These are phyloP conservation scores for Verticillium tricorpus DNA, from an alignment of 2,329 filamentous ascomycete species.

Conservation along the genomic window DNA sequence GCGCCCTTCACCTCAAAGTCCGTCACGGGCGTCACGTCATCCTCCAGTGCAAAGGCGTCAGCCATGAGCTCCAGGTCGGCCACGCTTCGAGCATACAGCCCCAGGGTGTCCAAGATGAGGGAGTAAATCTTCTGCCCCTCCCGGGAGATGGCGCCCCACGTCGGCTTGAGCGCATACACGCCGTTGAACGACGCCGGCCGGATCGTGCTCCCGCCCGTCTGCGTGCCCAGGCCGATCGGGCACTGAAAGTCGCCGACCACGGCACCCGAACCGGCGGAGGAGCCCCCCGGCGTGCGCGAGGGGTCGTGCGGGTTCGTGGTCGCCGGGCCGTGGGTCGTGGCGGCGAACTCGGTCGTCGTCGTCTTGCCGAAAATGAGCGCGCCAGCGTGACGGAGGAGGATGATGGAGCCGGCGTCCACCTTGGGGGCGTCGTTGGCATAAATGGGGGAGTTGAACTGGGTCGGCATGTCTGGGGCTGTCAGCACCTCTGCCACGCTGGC, in stretches of 20 bases:
- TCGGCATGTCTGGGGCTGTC: slow-evolving; percentile 46
- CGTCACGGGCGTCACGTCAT: slow-evolving; percentile 35
- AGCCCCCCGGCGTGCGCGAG: slow-evolving; percentile 62
- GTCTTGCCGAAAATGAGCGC: slow-evolving; percentile 48
- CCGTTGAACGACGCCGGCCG: slow-evolving; percentile 63
- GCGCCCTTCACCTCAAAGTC: slow-evolving; percentile 36
- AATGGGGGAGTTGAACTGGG: slow-evolving; percentile 49
- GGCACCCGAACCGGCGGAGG: slow-evolving; percentile 62
- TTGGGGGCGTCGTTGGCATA: slow-evolving; percentile 40
- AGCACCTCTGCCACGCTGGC: neutral
- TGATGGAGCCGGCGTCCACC: slow-evolving; percentile 48
- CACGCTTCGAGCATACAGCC: slow-evolving; percentile 53
- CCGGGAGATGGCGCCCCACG: slow-evolving; percentile 57
- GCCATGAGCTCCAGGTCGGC: slow-evolving; percentile 54
- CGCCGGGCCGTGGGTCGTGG: slow-evolving; percentile 45
- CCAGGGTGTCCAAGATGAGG: slow-evolving; percentile 56
- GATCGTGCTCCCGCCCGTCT: slow-evolving; percentile 61
- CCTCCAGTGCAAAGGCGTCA: slow-evolving; percentile 47
- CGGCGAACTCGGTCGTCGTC: slow-evolving; percentile 61
- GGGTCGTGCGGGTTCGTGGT: slow-evolving; percentile 62
- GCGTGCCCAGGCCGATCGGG: slow-evolving; percentile 57
- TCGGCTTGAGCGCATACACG: slow-evolving; percentile 62
- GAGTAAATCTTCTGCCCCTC: slow-evolving; percentile 59
- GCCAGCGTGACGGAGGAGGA: slow-evolving; percentile 47
- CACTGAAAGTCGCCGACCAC: slow-evolving; percentile 62